These are phyloP conservation scores for Colletotrichum sp. DNA, from an alignment of 2,329 filamentous ascomycete species.

Conservation along the genomic window DNA sequence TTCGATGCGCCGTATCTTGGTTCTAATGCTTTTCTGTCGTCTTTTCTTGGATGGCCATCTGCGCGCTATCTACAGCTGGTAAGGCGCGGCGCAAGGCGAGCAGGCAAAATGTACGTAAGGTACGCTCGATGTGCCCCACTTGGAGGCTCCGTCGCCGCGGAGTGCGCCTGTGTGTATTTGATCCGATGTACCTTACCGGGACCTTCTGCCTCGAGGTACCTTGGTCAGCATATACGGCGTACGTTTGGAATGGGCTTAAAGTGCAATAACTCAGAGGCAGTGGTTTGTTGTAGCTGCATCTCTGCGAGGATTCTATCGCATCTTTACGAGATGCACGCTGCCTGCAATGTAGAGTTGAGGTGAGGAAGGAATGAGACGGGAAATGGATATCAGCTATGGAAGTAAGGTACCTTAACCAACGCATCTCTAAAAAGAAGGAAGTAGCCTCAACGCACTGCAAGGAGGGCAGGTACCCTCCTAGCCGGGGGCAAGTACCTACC, in stretches of 20 bases:
- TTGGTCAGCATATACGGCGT: neutral
- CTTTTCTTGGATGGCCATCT: constrained; percentile 24
- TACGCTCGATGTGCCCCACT: neutral
- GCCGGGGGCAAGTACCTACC: neutral
- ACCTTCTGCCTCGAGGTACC: neutral
- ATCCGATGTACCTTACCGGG: neutral
- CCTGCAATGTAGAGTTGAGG: neutral
- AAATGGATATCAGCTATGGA: neutral
- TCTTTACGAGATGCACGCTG: neutral
- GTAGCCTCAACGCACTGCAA: neutral
- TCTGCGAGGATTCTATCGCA: neutral
- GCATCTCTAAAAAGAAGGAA: neutral
- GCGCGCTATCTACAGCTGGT: neutral
- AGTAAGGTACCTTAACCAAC: neutral
- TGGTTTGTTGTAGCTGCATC: neutral
- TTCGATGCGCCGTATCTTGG: neutral
- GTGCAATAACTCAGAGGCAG: neutral
- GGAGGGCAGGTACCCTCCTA: neutral
- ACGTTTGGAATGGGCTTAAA: neutral
- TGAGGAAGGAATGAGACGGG: neutral
- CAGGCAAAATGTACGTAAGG: neutral
- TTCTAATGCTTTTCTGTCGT: constrained; percentile 31
- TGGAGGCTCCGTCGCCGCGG: neutral
- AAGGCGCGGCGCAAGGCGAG: neutral
- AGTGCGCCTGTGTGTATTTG: neutral